phyloP scores from a whole-genome alignment of 2,329 filamentous ascomycete species.

The Cadophora malorum region DNA sequence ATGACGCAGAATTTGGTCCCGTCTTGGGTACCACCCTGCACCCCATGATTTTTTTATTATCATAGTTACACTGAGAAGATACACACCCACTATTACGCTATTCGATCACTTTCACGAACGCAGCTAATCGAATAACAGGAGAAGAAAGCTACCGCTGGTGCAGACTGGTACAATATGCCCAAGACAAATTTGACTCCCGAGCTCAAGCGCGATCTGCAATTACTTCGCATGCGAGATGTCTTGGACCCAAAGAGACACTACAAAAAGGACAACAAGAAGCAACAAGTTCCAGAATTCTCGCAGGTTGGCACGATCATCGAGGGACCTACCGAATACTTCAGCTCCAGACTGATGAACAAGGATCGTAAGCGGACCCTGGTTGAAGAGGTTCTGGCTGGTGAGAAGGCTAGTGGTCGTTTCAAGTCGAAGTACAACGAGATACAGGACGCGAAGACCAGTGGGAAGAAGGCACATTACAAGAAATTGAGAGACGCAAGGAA shows the following conservation, averaged over 20 bases:
- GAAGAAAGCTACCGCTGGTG: conserved; percentile 71
- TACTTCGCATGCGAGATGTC: conserved; percentile 87
- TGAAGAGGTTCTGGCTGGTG: conserved; percentile 78
- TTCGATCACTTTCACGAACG: conserved; percentile 24
- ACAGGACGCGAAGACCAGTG: conserved; percentile 80
- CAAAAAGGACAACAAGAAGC: conserved; percentile 74
- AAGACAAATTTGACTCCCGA: conserved; percentile 83
- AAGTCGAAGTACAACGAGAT: conserved; percentile 88
- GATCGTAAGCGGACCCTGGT: conserved; percentile 87
- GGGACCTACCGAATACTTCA: conserved; percentile 88
- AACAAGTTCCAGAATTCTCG: conserved; percentile 76
- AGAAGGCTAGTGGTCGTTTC: conserved; percentile 73
- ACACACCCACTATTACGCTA: conserved; percentile 18
- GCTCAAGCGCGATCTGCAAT: conserved; percentile 86
- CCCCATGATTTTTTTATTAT: conserved; percentile 60
- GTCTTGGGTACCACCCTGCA: conserved; percentile 81
- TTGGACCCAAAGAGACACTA: conserved; percentile 77
- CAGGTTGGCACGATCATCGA: conserved; percentile 89
- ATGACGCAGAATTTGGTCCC: conserved; percentile 79
- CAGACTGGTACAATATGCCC: conserved; percentile 87
- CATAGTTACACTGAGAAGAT: conserved; percentile 75
- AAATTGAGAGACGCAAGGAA: conserved; percentile 62
- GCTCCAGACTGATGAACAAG: conserved; percentile 80
- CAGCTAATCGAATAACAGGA: conserved; percentile 40
- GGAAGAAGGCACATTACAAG: conserved; percentile 90